Base-by-base conservation (phyloP, 2,329 filamentous ascomycete genomes). In the Dothideomycetidae sp. region DNA sequence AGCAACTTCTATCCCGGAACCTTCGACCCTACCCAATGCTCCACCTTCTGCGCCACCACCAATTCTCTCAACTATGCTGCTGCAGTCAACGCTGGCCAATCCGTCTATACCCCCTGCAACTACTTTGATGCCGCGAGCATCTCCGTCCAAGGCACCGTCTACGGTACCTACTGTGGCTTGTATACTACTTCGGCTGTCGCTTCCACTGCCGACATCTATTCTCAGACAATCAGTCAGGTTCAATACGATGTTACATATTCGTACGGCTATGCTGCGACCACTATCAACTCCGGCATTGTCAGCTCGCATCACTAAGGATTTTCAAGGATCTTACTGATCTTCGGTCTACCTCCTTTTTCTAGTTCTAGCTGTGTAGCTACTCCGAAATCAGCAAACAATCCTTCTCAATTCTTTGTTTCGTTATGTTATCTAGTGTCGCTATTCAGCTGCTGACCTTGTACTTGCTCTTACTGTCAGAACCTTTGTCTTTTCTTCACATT, bases 91-190 rank as follows among this genome's bases (percentile, higher is more conserved):
- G 28, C 3, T 16, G 11, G 19, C 16, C n/a, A 23, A 12, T 33
- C 40, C 5, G 39, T 36, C 3, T 42, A 42, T 29, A 39, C 40
- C n/a, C 21, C 40, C 35, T 42, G 40, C 28, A 42, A 42, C 31
- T 42, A 35, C 19, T 38, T 39, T 36, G 37, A 42, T 16, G 40
- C 37, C 28, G 37, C 37, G 31, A 38, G 37, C 3, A 11, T 42
- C 13, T 34, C 40, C 4, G 5, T 33, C 13, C 33, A 39, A 13
- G 40, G 40, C 26, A 35, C 38, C n/a, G 10, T 16, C 10, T 26
- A 38, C 5, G 7, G 21, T 15, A 42, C 37, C 35, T 37, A 36
- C 10, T 42, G 40, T 12, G 33, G 37, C n/a, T 15, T 42, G 15
- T 42, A 33, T 32, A 31, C 18, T 12, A 39, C 36, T 5, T 31